phyloP scores from a whole-genome alignment of 768 basidiomycete species.

The Omphalotus guepiniiformis region DNA sequence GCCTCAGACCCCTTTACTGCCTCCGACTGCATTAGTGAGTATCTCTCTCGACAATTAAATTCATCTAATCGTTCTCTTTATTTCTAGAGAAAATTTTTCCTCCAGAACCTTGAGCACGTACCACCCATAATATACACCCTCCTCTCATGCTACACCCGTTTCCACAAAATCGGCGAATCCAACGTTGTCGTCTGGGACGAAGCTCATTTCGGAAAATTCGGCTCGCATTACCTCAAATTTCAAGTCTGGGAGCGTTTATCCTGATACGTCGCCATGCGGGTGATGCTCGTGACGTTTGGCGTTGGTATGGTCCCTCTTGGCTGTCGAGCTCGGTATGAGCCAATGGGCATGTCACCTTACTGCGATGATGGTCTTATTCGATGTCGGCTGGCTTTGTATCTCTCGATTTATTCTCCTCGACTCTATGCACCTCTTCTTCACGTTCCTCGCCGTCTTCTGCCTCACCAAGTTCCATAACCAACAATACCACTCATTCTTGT shows the following conservation, averaged over 20 bases:
- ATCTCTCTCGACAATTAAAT: too few relatives aligned
- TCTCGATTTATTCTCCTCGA: slow-evolving; percentile 97
- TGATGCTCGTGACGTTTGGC: slow-evolving; percentile 91
- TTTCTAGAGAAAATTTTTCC: too few relatives aligned
- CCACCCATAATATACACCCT: slow-evolving; percentile 85
- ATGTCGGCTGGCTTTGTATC: slow-evolving; percentile 95
- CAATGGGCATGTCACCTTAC: slow-evolving; percentile 87
- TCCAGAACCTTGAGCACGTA: slow-evolving; percentile 77
- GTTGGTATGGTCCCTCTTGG: slow-evolving; percentile 93
- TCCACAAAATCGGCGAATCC: slow-evolving; percentile 85
- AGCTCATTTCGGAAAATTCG: slow-evolving; percentile 99
- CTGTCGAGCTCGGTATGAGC: slow-evolving; percentile 90
- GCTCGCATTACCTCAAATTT: slow-evolving; percentile 98
- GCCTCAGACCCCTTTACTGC: too few relatives aligned
- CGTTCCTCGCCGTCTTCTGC: slow-evolving; percentile 93
- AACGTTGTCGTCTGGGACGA: slow-evolving; percentile 96
- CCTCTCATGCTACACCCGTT: slow-evolving; percentile 92
- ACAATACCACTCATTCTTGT: slow-evolving; percentile 90
- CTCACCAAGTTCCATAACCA: slow-evolving; percentile 97
- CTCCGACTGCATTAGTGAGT: too few relatives aligned
- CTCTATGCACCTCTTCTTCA: slow-evolving; percentile 99
- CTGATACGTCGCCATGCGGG: slow-evolving; percentile 91
- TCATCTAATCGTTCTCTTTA: too few relatives aligned
- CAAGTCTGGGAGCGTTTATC: slow-evolving; percentile 86
- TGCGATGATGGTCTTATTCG: slow-evolving; percentile 89